Base-by-base conservation (phyloP, 306 rosid genomes). In the Nissolia schottii region DNA sequence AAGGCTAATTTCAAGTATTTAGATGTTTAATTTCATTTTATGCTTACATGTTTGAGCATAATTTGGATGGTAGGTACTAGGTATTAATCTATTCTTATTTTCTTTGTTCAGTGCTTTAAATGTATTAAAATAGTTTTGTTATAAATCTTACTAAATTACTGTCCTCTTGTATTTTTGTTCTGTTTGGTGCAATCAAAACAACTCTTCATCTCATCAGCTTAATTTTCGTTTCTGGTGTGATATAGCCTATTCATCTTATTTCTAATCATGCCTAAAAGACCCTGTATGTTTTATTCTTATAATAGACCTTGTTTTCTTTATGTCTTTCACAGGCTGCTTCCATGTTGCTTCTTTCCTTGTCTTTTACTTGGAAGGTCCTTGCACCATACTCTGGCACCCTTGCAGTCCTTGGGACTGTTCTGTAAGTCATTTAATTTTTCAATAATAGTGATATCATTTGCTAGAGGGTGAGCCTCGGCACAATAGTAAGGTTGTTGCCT, bases 391-490 rank as follows among this genome's bases (percentile, higher is more conserved):
- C 98, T 6, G 97, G 96, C 76, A 71, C 85, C 27, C 87, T 94
- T 73, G 86, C 98, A 3, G 98, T 94, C 70, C 54, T 89, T 20
- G 98, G 98, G 67, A 94, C 96, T 67, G 91, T 94, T 75, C 92
- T 94, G 98, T 94, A 86, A 86, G 98, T 86, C 78, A 37, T 43
- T 67, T 49, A 25, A 23, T 49, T 48, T 62, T 48, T 75, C 58
- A 23, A 20, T 13, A 35, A 50, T 48, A 7, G 19, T 50, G 12
- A 49, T 70, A 41, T 11, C 57, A 28, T 34, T 69, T 29, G 4
- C 48, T 25, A n/a, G n/a, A n/a, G n/a, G n/a, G n/a, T n/a, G n/a
- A n/a, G n/a, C n/a, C n/a, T n/a, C n/a, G n/a, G n/a, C n/a, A n/a
- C n/a, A n/a, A n/a, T n/a, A n/a, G n/a, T n/a, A n/a, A n/a, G n/a